These are phyloP conservation scores for Penicillium angulare DNA, from an alignment of 495 filamentous ascomycete genomes.

Conservation along the genomic window DNA sequence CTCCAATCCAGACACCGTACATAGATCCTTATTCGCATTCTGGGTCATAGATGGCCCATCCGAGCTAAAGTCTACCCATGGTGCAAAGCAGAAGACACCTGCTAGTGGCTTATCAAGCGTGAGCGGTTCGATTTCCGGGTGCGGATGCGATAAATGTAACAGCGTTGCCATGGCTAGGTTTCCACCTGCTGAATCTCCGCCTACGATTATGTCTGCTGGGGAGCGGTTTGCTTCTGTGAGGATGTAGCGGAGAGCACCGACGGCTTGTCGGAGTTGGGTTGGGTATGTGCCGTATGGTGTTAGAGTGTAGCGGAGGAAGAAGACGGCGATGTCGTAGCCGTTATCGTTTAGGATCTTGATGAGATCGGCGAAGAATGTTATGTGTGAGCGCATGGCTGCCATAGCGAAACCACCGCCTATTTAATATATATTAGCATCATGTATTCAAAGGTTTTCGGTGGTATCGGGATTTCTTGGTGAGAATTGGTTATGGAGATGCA, in stretches of 20 bases:
- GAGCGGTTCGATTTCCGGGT: conserved; percentile 45
- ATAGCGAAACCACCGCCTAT: conserved; percentile 60
- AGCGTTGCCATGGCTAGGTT: conserved; percentile 56
- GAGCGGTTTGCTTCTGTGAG: conserved; percentile 36
- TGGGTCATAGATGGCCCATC: conserved; percentile 35
- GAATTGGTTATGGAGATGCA: too few species aligned
- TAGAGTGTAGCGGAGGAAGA: conserved; percentile 56
- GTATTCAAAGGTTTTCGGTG: too few species aligned
- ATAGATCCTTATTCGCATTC: conserved; percentile 52
- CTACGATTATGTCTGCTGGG: conserved; percentile 49
- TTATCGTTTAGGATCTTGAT: conserved; percentile 39
- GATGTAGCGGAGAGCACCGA: conserved; percentile 52
- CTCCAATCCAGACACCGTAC: conserved; percentile 27
- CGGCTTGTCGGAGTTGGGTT: conserved; percentile 56
- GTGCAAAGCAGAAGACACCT: conserved; percentile 51
- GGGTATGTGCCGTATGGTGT: conserved; percentile 55
- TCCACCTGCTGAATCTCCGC: conserved; percentile 64
- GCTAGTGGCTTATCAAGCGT: conserved; percentile 36
- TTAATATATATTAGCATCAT: not conserved
- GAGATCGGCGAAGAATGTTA: conserved; percentile 47
- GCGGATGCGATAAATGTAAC: conserved; percentile 60
- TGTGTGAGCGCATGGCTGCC: conserved; percentile 38
- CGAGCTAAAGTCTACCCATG: conserved; percentile 53
- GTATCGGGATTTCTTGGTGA: too few species aligned
- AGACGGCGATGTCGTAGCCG: conserved; percentile 48